Conservation (phyloP, 352 stramenopile species). For the Phytophthora sp. region DNA sequence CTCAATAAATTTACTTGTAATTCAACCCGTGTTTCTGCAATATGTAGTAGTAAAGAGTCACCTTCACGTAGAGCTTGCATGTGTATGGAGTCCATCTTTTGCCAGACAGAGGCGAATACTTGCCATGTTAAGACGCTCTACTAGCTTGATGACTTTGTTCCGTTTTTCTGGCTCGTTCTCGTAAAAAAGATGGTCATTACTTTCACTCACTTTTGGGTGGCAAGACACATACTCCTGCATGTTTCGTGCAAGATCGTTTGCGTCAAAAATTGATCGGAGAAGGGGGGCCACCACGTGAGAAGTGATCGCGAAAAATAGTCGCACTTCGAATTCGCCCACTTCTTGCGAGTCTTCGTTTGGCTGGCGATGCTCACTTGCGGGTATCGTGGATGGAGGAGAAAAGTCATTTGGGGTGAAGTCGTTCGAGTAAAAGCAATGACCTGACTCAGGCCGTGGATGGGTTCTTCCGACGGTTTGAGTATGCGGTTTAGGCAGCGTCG, state of each 20-base stretch:
- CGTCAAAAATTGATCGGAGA: conserved; percentile 22
- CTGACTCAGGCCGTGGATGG: background rate
- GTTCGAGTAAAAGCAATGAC: background rate
- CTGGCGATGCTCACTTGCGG: too few relatives aligned
- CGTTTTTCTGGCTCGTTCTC: conserved; percentile 16
- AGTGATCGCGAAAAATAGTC: conserved; percentile 28
- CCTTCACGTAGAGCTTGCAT: too few relatives aligned
- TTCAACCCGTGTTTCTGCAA: too few relatives aligned
- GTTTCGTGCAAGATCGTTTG: conserved; percentile 16
- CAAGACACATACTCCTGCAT: conserved; percentile 33
- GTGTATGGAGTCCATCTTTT: too few relatives aligned
- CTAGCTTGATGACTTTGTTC: conserved; percentile 10
- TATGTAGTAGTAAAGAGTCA: too few relatives aligned
- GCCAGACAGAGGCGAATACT: background rate
- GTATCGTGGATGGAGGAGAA: too few relatives aligned
- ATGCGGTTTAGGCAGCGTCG: background rate
- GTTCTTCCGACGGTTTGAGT: background rate
- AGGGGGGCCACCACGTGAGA: conserved; percentile 28
- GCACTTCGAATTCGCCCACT: conserved; percentile 22
- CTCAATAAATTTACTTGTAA: too few relatives aligned
- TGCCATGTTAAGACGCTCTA: conserved; percentile 12
- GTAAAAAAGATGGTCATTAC: conserved; percentile 23
- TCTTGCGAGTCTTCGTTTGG: conserved; percentile 1
- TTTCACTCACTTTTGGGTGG: conserved; percentile 12
- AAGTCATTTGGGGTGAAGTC: background rate